Evolutionary conservation across 116 monocot species (phyloP).

Genomic region (Phalaenopsis hybrid): DNA sequence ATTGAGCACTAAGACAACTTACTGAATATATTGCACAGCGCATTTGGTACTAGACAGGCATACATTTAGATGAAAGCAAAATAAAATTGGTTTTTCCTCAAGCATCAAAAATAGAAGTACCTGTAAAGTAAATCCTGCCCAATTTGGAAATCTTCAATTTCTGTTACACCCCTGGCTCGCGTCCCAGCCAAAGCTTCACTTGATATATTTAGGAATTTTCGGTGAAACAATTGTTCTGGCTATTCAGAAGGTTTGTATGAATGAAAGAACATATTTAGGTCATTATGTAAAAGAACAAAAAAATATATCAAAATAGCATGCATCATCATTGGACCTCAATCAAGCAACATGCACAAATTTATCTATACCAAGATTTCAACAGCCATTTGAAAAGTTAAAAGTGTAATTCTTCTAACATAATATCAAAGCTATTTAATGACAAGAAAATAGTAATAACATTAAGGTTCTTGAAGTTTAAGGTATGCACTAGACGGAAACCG

Average conservation of each 20-base stretch:
- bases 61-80: too few relatives aligned
- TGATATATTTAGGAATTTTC: constrained; percentile 53
- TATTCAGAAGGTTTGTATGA: constrained; percentile 44
- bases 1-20: background rate
- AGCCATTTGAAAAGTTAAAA: background rate
- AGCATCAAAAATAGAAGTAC: constrained; percentile 14
- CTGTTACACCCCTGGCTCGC: constrained; percentile 66
- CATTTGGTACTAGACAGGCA: background rate
- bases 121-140: constrained; percentile 76
- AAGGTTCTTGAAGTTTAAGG: too few relatives aligned
- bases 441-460: too few relatives aligned
- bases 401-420: too few relatives aligned
- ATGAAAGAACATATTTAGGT: constrained; percentile 33
- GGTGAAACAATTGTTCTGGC: constrained; percentile 99
- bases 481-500: too few relatives aligned
- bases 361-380: background rate
- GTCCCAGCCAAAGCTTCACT: constrained; percentile 98
- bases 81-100: too few relatives aligned
- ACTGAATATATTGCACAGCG: background rate
- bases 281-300: background rate
- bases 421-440: too few relatives aligned
- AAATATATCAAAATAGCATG: background rate
- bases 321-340: background rate
- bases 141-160: constrained; percentile 64
- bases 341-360: background rate